Conservation (phyloP, 306 rosid genomes). For the Cyamopsis tetragonoloba region DNA sequence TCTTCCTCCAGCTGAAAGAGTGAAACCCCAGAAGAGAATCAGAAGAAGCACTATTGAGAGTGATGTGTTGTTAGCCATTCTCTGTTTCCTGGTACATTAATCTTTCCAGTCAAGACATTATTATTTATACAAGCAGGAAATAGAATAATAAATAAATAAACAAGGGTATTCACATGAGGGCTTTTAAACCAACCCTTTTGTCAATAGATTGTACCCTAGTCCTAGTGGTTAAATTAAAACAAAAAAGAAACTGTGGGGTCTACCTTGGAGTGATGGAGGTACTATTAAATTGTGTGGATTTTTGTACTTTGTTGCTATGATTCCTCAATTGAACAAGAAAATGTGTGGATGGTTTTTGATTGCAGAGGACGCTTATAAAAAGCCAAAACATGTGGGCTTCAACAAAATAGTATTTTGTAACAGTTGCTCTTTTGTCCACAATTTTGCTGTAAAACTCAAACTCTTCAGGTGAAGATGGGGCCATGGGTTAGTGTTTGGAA, state of each 20-base stretch:
- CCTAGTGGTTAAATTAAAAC: constrained; percentile 20
- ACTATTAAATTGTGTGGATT: constrained; percentile 3
- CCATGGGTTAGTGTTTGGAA: too few relatives aligned
- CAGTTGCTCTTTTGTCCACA: not conserved
- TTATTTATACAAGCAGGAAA: constrained; percentile 30
- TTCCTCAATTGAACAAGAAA: constrained; percentile 22
- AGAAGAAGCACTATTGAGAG: constrained; percentile 27
- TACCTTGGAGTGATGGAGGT: not conserved
- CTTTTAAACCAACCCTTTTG: constrained; percentile 39
- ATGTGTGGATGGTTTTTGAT: constrained; percentile 25
- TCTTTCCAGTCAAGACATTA: constrained; percentile 27
- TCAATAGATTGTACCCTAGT: constrained; percentile 33
- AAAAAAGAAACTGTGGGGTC: constrained; percentile 39
- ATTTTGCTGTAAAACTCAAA: not conserved
- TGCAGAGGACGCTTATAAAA: constrained; percentile 9
- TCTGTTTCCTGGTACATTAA: constrained; percentile 30
- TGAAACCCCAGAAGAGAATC: constrained; percentile 31
- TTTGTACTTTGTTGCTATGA: constrained; percentile 25
- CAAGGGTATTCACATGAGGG: constrained; percentile 34
- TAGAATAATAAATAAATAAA: constrained; percentile 3
- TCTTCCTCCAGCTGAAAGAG: constrained; percentile 24
- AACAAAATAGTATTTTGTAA: constrained; percentile 18
- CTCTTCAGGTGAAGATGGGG: not conserved
- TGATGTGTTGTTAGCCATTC: constrained; percentile 34
- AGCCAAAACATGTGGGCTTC: constrained; percentile 29